Conservation (phyloP, 2,329 filamentous ascomycete species). For the Aspergillus sp. region DNA sequence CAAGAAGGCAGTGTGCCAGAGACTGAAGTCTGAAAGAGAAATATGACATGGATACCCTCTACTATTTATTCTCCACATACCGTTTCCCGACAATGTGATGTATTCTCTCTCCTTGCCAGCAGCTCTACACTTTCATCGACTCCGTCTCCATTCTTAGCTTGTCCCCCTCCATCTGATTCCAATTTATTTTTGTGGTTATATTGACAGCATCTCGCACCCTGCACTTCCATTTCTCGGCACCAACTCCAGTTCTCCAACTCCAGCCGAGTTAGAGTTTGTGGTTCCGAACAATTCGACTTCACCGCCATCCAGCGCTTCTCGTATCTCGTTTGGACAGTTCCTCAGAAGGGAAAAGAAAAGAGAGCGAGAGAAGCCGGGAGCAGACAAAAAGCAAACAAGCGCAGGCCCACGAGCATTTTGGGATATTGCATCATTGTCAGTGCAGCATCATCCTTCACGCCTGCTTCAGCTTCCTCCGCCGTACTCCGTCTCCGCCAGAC, state of each 20-base stretch:
- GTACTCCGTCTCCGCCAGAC: neutral
- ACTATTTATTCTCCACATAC: neutral
- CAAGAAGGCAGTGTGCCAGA: neutral
- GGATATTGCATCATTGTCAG: conserved; percentile 14
- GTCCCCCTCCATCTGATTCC: neutral
- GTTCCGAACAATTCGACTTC: conserved; percentile 11
- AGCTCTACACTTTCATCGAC: neutral
- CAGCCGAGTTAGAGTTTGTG: conserved; percentile 6
- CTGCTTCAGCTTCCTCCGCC: neutral
- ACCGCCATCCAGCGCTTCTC: conserved; percentile 13
- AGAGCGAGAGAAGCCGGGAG: neutral
- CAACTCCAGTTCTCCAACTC: neutral
- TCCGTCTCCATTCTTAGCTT: neutral
- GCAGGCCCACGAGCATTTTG: neutral
- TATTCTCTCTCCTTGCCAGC: neutral
- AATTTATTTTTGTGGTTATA: neutral
- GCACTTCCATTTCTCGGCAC: neutral
- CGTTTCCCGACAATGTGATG: conserved; percentile 1
- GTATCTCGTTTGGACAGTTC: neutral
- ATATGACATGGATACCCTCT: neutral
- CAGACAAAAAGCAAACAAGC: conserved; percentile 12
- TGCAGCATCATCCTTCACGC: neutral
- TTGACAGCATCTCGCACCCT: neutral
- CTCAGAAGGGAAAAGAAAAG: neutral
- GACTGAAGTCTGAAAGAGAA: neutral